Evolutionary conservation across 2,329 filamentous ascomycete species (phyloP), one percentile per base, ranked within the genome.

Genomic region (Penicillium sp.): DNA sequence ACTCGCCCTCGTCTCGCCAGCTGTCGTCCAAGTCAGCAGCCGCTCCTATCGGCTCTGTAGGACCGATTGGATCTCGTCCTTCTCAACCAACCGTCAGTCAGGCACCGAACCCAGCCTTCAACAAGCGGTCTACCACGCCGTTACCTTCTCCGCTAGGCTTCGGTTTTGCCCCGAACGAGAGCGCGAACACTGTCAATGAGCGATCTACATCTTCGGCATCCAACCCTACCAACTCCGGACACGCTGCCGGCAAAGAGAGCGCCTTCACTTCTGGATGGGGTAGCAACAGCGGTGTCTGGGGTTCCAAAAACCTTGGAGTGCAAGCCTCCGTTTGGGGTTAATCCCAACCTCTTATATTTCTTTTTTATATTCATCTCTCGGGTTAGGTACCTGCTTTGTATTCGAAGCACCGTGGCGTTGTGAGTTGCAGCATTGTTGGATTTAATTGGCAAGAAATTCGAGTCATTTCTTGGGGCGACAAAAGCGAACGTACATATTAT

Each of bases 301-400:
- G 91, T 59, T 87, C 86, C 67, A 90, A 89, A 67, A 89, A 86
- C 62, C 85, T 95, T 60, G 90, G 91, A 62, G 89, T 92, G 60
- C 91, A 95, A 72, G 91, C 92, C 62, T 95, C 91, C 62, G 93
- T 97, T 64, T 97, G 92, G 92, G 92, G 92, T 65, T 97, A 86
- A 68, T 58, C 55, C 46, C 40, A 56, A 14, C n/a, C 52, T 56
- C 38, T 58, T 24, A 58, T 47, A 48, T 56, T 61, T 64, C 64
- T 40, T 18, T 56, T 57, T 52, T 62, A 56, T 33, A 12, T 46
- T 42, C 47, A 9, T 52, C 38, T 53, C 24, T 53, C 28, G 56
- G 38, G 53, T 49, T 58, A 20, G 24, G 46, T 45, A 28, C 42
- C 42, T 28, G 38, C 40, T 38, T 38, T 60, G 42, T 59, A 49